Conservation (phyloP, 2,329 filamentous ascomycete species). For the Fusarium compactum region DNA sequence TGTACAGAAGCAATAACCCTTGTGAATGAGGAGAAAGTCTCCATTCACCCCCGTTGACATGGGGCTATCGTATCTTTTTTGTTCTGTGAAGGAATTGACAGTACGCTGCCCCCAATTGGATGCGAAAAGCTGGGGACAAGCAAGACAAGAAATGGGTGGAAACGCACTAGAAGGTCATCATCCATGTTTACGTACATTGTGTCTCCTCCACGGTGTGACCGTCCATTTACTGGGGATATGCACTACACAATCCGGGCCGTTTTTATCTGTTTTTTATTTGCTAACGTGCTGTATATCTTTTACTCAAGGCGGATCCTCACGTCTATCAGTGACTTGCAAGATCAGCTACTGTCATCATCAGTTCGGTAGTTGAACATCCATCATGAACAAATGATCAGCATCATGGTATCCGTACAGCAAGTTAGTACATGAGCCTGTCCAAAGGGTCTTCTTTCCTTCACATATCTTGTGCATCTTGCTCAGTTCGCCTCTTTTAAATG, state of each 20-base stretch:
- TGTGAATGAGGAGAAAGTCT: slow-evolving; percentile 1
- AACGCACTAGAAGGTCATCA: slow-evolving; percentile 35
- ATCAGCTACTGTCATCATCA: neutral
- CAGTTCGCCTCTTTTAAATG: slow-evolving; percentile 21
- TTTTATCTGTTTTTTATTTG: slow-evolving; percentile 5
- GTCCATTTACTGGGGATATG: slow-evolving; percentile 3
- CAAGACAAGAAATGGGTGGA: slow-evolving; percentile 4
- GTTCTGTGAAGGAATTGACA: slow-evolving; percentile 5
- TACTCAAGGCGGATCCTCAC: slow-evolving; percentile 17
- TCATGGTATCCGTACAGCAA: slow-evolving; percentile 6
- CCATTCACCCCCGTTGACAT: slow-evolving; percentile 2
- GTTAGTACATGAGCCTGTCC: neutral
- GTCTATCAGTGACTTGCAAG: neutral
- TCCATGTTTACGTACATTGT: slow-evolving; percentile 40
- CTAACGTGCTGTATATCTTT: slow-evolving; percentile 1
- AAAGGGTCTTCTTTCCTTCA: neutral
- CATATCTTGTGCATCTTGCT: neutral
- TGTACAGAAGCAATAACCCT: too few species aligned
- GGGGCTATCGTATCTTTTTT: slow-evolving; percentile 1
- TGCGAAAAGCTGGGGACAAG: slow-evolving; percentile 30
- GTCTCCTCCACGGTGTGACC: slow-evolving; percentile 29
- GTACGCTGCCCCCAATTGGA: slow-evolving; percentile 31
- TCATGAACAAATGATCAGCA: slow-evolving; percentile 21
- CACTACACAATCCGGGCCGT: slow-evolving; percentile 32
- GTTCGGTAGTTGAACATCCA: neutral